Evolutionary conservation across 139 green algal species (phyloP).

Genomic region (Volvox africanus): DNA sequence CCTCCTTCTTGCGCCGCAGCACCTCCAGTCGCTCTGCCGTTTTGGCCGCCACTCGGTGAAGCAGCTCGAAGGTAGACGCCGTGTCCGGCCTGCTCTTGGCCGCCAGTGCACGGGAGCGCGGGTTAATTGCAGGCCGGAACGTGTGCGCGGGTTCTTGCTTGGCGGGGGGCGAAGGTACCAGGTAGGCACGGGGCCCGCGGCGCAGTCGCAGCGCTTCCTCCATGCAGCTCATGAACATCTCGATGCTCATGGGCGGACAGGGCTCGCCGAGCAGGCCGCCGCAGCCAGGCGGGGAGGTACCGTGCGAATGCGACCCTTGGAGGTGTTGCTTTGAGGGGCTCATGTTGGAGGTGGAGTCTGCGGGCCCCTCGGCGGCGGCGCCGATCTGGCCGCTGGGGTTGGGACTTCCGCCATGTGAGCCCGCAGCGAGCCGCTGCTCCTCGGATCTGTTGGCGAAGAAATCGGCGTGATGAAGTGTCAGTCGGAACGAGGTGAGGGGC

Average conservation of each 20-base stretch:
- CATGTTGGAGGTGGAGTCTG: too few species aligned
- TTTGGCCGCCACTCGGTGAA: conserved; percentile 49
- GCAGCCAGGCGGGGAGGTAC: neutral
- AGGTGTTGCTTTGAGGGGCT: neutral
- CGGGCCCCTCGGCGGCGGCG: too few species aligned
- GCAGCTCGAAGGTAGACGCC: conserved; percentile 44
- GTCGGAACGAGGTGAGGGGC: too few species aligned
- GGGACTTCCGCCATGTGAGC: neutral
- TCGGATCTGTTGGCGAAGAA: neutral
- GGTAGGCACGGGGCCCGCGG: conserved; percentile 71
- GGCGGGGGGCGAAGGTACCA: conserved; percentile 69
- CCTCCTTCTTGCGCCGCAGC: conserved; percentile 63
- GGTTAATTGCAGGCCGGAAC: conserved; percentile 76
- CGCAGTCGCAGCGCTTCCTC: conserved; percentile 64
- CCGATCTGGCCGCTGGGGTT: neutral
- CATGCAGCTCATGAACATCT: conserved; percentile 73
- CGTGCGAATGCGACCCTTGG: neutral
- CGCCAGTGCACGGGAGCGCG: conserved; percentile 68
- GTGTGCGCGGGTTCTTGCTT: conserved; percentile 69
- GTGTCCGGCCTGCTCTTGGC: conserved; percentile 59
- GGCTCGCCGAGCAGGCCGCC: neutral
- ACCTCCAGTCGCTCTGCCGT: conserved; percentile 60
- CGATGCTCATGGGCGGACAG: conserved; percentile 40
- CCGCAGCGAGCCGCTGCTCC: conserved; percentile 10
- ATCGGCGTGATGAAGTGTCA: too few species aligned